These are phyloP conservation scores for Helianthus annuus DNA, from an alignment of 129 eudicot species.

Conservation along the genomic window DNA sequence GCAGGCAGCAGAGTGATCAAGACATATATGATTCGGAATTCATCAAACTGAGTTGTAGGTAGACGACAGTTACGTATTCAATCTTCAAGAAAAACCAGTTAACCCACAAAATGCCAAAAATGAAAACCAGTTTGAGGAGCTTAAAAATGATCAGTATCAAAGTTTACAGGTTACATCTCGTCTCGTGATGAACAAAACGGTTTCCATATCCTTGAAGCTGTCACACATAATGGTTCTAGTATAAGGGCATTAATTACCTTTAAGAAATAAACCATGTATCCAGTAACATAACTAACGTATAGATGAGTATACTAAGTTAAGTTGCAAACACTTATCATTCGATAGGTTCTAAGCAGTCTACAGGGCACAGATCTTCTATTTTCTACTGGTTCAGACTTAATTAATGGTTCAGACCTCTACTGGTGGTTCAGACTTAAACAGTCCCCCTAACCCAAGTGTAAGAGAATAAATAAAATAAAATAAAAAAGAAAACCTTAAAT, in stretches of 20 bases:
- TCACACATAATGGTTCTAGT: not conserved
- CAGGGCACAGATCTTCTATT: too few species aligned
- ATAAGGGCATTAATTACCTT: not conserved
- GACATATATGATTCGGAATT: not conserved
- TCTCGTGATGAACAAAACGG: not conserved
- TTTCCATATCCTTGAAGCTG: not conserved
- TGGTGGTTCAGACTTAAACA: too few species aligned
- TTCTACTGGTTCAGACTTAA: too few species aligned
- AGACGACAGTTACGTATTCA: not conserved
- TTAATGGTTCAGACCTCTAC: too few species aligned
- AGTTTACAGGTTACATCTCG: not conserved
- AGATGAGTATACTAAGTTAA: not conserved
- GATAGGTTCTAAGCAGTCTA: not conserved
- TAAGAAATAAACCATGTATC: not conserved
- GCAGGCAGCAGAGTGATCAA: not conserved
- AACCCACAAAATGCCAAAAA: not conserved
- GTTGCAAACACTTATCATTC: not conserved
- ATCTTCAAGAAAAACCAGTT: not conserved
- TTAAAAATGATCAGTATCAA: slow-evolving; percentile 3
- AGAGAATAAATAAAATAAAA: not conserved
- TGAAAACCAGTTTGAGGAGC: not conserved
- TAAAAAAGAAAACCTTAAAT: slow-evolving; percentile 54
- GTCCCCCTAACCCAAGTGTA: too few species aligned
- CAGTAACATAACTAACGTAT: slow-evolving; percentile 1
- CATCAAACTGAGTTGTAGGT: not conserved